Conservation (phyloP, 495 filamentous ascomycete genomes). For the Aspergillus biplanus region DNA sequence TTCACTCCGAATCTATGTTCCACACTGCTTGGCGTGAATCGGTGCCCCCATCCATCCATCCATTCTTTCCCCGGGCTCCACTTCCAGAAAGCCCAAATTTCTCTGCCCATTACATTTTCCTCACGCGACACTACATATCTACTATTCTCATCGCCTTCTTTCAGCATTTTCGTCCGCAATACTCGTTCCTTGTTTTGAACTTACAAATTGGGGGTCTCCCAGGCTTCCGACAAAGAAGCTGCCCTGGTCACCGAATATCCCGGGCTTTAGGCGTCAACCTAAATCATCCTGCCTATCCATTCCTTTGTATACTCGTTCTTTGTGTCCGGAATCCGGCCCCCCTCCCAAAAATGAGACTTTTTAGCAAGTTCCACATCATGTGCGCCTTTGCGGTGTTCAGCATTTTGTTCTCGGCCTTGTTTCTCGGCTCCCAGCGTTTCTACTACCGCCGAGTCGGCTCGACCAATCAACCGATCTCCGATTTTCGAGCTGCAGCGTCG, state of each 20-base stretch:
- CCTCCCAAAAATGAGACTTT: slow-evolving; percentile 33
- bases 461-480: slow-evolving; percentile 15
- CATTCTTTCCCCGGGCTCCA: background rate
- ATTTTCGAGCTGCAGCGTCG: slow-evolving; percentile 28
- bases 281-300: slow-evolving; percentile 12
- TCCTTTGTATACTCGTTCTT: slow-evolving; percentile 20
- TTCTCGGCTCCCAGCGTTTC: slow-evolving; percentile 32
- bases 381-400: slow-evolving; percentile 38
- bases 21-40: background rate
- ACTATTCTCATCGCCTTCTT: background rate
- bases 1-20: background rate
- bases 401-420: slow-evolving; percentile 41
- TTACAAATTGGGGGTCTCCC: background rate
- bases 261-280: slow-evolving; percentile 12
- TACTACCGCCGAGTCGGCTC: slow-evolving; percentile 33
- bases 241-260: slow-evolving; percentile 12
- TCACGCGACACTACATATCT: slow-evolving; percentile 9
- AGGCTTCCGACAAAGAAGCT: slow-evolving; percentile 14
- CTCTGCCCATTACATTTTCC: background rate
- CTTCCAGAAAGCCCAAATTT: slow-evolving; percentile 1
- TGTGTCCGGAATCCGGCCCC: slow-evolving; percentile 18
- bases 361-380: slow-evolving; percentile 40
- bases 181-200: background rate
- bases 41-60: background rate
- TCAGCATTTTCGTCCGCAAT: background rate